Evolutionary conservation across 2,329 filamentous ascomycete species (phyloP).

Genomic region (Alternaria tenuissima): DNA sequence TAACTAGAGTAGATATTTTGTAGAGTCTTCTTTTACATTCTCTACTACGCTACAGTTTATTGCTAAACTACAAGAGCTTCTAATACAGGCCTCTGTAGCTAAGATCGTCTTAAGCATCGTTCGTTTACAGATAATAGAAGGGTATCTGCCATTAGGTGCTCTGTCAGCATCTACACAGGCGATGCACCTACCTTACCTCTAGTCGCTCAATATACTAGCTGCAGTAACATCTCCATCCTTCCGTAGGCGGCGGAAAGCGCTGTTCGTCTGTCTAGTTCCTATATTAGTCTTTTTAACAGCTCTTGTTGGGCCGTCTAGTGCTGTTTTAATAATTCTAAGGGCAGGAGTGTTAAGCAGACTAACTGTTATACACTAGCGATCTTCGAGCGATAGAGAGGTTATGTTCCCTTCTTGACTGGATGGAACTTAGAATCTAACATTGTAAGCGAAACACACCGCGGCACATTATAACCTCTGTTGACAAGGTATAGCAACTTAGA

Average conservation of each 20-base stretch:
- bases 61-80: constrained; percentile 29
- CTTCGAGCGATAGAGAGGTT: accelerated
- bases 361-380: background rate
- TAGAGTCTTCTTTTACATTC: background rate
- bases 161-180: constrained; percentile 16
- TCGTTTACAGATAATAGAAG: constrained; percentile 1
- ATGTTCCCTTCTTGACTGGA: background rate
- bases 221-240: background rate
- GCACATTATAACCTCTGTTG: background rate
- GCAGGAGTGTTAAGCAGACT: background rate
- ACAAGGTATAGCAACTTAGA: background rate
- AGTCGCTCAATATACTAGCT: constrained; percentile 24
- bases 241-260: background rate
- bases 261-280: background rate
- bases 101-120: constrained; percentile 16
- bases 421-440: background rate
- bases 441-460: background rate
- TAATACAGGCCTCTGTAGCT: constrained; percentile 25
- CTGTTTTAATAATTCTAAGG: constrained; percentile 18
- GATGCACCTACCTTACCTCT: constrained; percentile 25
- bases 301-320: constrained; percentile 18
- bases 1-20: constrained; percentile 8
- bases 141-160: constrained; percentile 17
- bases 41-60: constrained; percentile 22
- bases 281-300: constrained; percentile 1